Percentiles rank a stretch among this genome's conserved stretches.
Evolutionary conservation across 148 eudicot species (phyloP).

Genomic region (Camellia japonica): DNA sequence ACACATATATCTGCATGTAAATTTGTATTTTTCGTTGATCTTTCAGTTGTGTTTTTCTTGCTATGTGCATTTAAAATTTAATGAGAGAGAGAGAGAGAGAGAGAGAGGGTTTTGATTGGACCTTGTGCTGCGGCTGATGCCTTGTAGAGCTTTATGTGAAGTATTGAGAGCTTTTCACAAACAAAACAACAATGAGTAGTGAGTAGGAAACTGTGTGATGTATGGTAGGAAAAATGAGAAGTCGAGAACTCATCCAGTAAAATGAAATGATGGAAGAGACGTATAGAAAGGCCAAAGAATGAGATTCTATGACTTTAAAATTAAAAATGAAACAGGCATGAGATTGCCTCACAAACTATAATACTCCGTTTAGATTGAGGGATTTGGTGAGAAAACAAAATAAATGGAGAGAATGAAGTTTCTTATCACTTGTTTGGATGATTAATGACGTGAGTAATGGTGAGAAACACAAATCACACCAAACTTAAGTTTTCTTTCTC

Average conservation of each 20-base stretch:
- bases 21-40: not conserved
- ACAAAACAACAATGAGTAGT: not conserved
- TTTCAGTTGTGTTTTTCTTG: not conserved
- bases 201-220: not conserved
- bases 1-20: not conserved
- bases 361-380: no score
- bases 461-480: no score
- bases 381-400: no score
- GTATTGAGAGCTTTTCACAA: not conserved
- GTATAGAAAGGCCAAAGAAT: no score
- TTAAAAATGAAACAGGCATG: no score
- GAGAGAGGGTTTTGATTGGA: not conserved
- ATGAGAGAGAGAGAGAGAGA: not conserved
- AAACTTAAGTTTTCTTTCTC: no score
- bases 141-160: not conserved
- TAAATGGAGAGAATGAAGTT: no score
- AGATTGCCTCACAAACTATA: not conserved
- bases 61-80: not conserved
- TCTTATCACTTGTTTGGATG: no score
- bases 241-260: not conserved
- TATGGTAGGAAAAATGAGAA: not conserved
- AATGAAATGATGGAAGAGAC: not conserved
- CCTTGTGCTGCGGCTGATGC: not conserved
- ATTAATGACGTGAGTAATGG: no score
- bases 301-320: no score